Conservation (phyloP, 129 eudicot genomes). For the Helichrysum umbraculigerum region DNA sequence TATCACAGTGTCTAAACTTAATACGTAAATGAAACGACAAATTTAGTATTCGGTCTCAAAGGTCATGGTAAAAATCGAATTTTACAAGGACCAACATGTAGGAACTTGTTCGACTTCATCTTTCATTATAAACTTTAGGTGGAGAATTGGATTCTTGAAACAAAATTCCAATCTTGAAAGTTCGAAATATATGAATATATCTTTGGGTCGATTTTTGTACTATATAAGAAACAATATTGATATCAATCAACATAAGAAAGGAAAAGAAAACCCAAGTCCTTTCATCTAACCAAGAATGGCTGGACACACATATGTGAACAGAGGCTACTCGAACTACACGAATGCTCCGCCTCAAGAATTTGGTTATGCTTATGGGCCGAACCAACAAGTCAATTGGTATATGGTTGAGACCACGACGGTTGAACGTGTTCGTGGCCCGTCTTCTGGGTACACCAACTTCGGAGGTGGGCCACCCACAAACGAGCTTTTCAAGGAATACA, state of each 20-base stretch:
- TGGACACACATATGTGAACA: conserved; percentile 23
- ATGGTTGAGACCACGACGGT: conserved; percentile 33
- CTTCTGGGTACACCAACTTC: conserved; percentile 12
- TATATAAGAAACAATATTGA: conserved; percentile 27
- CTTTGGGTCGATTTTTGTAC: conserved; percentile 17
- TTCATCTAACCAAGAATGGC: conserved; percentile 19
- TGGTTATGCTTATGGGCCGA: conserved; percentile 17
- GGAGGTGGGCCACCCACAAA: background rate
- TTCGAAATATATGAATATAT: conserved; percentile 8
- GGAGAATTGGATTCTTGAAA: conserved; percentile 41
- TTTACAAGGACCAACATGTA: conserved; percentile 14
- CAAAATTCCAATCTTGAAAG: conserved; percentile 3
- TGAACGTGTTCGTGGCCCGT: conserved; percentile 28
- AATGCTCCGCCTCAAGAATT: conserved; percentile 21
- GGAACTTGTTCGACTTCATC: conserved; percentile 38
- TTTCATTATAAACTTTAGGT: conserved; percentile 24
- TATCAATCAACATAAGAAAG: background rate
- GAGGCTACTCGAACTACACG: conserved; percentile 12
- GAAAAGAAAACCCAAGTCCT: background rate
- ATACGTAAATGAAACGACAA: background rate
- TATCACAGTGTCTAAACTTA: background rate
- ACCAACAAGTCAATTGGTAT: conserved; percentile 19
- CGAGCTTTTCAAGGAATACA: background rate
- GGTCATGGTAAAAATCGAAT: conserved; percentile 20
- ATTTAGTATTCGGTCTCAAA: background rate